phyloP scores from a whole-genome alignment of 176 grass and related monocot genomes.

The Elymus sibiricus region DNA sequence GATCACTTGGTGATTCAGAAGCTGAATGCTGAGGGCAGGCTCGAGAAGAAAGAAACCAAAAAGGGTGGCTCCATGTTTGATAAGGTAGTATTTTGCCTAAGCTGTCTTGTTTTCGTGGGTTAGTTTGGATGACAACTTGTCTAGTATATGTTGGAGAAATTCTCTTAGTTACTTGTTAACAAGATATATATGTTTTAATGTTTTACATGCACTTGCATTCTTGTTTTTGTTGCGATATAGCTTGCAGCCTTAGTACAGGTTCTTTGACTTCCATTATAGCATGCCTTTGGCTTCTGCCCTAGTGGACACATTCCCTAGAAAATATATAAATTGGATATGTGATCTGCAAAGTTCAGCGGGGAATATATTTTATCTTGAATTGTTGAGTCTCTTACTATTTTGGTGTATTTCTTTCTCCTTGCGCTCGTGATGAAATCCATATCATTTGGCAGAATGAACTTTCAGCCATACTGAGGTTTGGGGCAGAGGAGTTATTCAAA shows the following conservation, averaged over 20 bases:
- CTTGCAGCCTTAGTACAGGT: neutral
- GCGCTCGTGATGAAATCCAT: conserved; percentile 15
- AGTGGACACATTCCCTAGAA: neutral
- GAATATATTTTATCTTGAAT: neutral
- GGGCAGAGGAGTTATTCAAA: conserved; percentile 96
- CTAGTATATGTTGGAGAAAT: neutral
- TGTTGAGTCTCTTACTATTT: neutral
- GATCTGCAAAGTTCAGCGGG: neutral
- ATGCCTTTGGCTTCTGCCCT: neutral
- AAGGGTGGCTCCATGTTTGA: conserved; percentile 96
- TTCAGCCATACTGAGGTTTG: conserved; percentile 97
- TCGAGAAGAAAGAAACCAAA: conserved; percentile 99
- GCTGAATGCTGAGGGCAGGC: conserved; percentile 96
- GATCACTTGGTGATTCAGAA: conserved; percentile 99
- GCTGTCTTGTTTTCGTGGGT: conserved; percentile 5
- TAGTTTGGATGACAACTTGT: neutral
- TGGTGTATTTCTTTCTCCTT: conserved; percentile 3
- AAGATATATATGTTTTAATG: neutral
- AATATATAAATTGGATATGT: neutral
- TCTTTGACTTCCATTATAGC: neutral
- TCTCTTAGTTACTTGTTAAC: neutral
- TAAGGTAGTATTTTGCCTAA: conserved; percentile 49
- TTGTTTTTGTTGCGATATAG: too few relatives aligned
- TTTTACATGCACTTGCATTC: neutral
- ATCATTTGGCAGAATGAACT: conserved; percentile 83